phyloP scores from a whole-genome alignment of 805 yeast species.

The Zygosaccharomyces gambellarensis region DNA sequence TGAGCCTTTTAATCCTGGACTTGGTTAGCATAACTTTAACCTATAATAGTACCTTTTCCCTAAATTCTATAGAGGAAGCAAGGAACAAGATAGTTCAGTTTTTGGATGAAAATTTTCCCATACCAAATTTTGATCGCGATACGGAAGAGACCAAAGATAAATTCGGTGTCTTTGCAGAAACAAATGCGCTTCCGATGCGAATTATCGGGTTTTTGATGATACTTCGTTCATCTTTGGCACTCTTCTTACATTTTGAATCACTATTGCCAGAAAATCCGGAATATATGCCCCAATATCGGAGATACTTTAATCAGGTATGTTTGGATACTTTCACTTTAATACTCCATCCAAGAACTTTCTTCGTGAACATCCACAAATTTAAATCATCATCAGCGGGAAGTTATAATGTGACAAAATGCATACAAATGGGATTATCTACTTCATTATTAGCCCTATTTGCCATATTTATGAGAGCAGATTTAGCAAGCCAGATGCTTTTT shows the following conservation, averaged over 20 bases:
- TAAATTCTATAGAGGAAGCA: slow-evolving; percentile 18
- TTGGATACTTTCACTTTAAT: slow-evolving; percentile 18
- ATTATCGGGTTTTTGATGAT: slow-evolving; percentile 24
- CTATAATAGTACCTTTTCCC: slow-evolving; percentile 19
- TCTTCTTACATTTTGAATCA: slow-evolving; percentile 30
- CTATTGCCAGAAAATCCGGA: slow-evolving; percentile 12
- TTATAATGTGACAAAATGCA: slow-evolving; percentile 25
- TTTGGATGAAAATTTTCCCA: slow-evolving; percentile 20
- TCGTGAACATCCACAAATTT: slow-evolving; percentile 20
- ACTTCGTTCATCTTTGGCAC: slow-evolving; percentile 27
- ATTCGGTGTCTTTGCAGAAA: slow-evolving; percentile 8
- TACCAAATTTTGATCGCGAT: slow-evolving; percentile 6
- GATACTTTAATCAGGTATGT: slow-evolving; percentile 21
- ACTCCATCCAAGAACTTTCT: slow-evolving; percentile 22
- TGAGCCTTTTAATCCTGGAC: slow-evolving; percentile 25
- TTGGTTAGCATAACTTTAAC: slow-evolving; percentile 27
- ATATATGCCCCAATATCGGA: slow-evolving; percentile 17
- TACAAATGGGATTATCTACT: slow-evolving; percentile 28
- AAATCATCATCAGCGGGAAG: slow-evolving; percentile 19
- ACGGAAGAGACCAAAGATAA: neutral
- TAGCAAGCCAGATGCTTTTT: slow-evolving; percentile 21
- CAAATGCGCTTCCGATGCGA: slow-evolving; percentile 24
- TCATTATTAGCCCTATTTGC: slow-evolving; percentile 25
- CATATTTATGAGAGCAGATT: slow-evolving; percentile 25
- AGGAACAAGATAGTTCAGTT: slow-evolving; percentile 21